Conservation (phyloP, 1,284 basidiomycete genomes). For the Ceratobasidium sp. region DNA sequence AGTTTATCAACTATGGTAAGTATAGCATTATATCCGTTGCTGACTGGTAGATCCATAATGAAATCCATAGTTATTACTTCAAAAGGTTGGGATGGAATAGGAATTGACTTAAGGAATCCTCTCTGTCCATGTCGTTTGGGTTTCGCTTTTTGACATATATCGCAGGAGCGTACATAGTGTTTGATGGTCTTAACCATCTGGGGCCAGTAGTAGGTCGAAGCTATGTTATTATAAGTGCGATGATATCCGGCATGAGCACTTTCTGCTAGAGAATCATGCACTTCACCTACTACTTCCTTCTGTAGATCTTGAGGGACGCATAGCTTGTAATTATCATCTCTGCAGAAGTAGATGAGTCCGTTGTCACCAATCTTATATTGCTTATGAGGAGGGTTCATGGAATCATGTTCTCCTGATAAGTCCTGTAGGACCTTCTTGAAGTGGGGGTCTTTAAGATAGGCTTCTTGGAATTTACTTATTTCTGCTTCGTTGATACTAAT, state of each 20-base stretch:
- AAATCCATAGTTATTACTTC: constrained; percentile 59
- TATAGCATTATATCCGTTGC: constrained; percentile 54
- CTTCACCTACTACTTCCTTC: constrained; percentile 47
- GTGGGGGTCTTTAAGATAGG: no score
- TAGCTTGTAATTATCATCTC: constrained; percentile 47
- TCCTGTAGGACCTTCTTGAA: no score
- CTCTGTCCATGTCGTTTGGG: constrained; percentile 48
- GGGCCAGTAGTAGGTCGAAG: constrained; percentile 53
- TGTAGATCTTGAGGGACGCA: constrained; percentile 48
- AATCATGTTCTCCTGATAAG: no score
- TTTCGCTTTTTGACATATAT: constrained; percentile 58
- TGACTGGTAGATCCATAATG: constrained; percentile 58
- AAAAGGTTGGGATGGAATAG: constrained; percentile 57
- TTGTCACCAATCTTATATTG: constrained; percentile 47
- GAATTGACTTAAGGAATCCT: constrained; percentile 56
- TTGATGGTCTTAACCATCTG: constrained; percentile 51
- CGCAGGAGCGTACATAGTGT: constrained; percentile 52
- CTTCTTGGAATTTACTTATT: no score
- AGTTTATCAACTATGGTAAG: constrained; percentile 56
- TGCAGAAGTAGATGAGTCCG: constrained; percentile 50
- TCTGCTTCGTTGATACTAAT: not conserved
- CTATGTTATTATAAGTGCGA: constrained; percentile 49
- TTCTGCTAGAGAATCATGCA: constrained; percentile 50
- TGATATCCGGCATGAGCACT: constrained; percentile 53
- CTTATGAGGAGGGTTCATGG: not conserved